Evolutionary conservation across 176 grass and related monocot species (phyloP).

Genomic region (Luzula sylvatica): DNA sequence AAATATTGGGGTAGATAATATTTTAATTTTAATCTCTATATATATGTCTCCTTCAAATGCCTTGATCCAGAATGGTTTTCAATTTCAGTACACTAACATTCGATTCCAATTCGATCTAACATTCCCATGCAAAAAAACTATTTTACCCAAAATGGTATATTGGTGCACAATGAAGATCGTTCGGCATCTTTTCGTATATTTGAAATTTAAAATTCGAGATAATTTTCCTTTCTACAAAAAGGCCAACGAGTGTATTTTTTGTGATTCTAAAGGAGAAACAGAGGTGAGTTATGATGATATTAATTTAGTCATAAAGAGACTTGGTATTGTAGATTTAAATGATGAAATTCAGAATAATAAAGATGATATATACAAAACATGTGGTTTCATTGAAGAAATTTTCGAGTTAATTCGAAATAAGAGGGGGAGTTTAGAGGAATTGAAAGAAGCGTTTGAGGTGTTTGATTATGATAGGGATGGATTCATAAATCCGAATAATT

Average conservation of each 20-base stretch:
- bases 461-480: slow-evolving; percentile 73
- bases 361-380: neutral
- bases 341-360: neutral
- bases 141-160: slow-evolving; percentile 2
- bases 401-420: slow-evolving; percentile 39
- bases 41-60: slow-evolving; percentile 2
- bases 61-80: slow-evolving; percentile 13
- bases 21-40: neutral
- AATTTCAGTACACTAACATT: slow-evolving; percentile 8
- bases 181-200: neutral
- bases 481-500: slow-evolving; percentile 36
- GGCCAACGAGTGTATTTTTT: neutral
- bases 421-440: slow-evolving; percentile 39
- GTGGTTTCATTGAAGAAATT: slow-evolving; percentile 16
- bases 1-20: neutral
- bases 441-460: slow-evolving; percentile 60
- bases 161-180: neutral
- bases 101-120: neutral
- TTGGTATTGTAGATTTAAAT: slow-evolving; percentile 3
- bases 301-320: slow-evolving; percentile 23
- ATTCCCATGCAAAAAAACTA: slow-evolving; percentile 2
- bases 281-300: slow-evolving; percentile 19
- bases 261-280: slow-evolving; percentile 3
- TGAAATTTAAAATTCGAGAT: slow-evolving; percentile 8
- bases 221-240: neutral